Percentiles rank a stretch among this genome's conserved stretches.
Conservation (phyloP, 805 yeast species). For the Hagleromyces aurorensis region DNA sequence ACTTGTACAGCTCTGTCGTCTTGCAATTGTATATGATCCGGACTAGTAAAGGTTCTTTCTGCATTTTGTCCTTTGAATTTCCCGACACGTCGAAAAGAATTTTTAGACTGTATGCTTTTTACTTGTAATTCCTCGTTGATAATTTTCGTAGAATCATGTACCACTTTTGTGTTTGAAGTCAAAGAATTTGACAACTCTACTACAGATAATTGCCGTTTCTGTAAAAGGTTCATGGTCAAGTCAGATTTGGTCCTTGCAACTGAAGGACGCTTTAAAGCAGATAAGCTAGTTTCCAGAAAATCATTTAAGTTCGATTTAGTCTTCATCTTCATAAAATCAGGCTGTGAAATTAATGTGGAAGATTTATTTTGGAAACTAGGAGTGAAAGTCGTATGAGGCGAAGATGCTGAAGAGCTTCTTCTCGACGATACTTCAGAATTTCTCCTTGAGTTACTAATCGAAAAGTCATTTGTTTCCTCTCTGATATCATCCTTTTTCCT, state of each 20-base stretch:
- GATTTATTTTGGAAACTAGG: slow-evolving; percentile 3
- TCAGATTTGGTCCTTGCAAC: slow-evolving; percentile 25
- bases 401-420: slow-evolving; percentile 8
- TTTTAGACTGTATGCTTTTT: no score
- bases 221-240: slow-evolving; percentile 22
- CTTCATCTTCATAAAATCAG: slow-evolving; percentile 10
- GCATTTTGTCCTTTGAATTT: slow-evolving; percentile 12
- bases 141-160: no score
- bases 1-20: slow-evolving; percentile 16
- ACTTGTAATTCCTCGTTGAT: no score
- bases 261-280: slow-evolving; percentile 11
- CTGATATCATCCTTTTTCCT: no score
- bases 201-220: slow-evolving; percentile 26
- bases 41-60: not conserved
- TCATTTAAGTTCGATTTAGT: slow-evolving; percentile 22
- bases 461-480: slow-evolving; percentile 2
- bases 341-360: slow-evolving; percentile 1
- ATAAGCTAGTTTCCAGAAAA: slow-evolving; percentile 18
- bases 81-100: slow-evolving; percentile 28
- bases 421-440: slow-evolving; percentile 6
- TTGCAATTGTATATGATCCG: slow-evolving; percentile 1
- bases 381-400: slow-evolving; percentile 5
- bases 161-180: slow-evolving; percentile 2
- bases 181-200: slow-evolving; percentile 15
- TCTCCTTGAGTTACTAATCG: no score